Conservation (phyloP, 164 flowering plant genomes). For the Berberis vulgaris region DNA sequence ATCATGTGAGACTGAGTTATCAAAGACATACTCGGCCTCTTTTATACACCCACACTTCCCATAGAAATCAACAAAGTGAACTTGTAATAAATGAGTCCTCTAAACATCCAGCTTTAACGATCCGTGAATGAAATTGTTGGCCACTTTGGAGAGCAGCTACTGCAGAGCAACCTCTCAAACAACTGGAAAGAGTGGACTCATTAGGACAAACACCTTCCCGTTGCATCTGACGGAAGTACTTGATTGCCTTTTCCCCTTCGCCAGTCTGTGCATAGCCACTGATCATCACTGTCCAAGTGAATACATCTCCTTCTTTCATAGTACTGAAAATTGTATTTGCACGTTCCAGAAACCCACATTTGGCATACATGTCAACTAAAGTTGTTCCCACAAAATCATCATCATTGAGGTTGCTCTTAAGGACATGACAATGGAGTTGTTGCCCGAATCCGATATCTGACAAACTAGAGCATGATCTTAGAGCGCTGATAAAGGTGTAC, state of each 20-base stretch:
- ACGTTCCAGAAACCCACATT: constrained; percentile 22
- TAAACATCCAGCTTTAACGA: constrained; percentile 28
- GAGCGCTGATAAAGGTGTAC: constrained; percentile 30
- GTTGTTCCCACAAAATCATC: constrained; percentile 32
- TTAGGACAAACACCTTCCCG: constrained; percentile 39
- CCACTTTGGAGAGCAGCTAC: constrained; percentile 38
- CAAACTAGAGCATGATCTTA: constrained; percentile 27
- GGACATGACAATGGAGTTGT: constrained; percentile 31
- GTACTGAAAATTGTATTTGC: constrained; percentile 19
- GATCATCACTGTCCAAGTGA: constrained; percentile 35
- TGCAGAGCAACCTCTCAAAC: constrained; percentile 38
- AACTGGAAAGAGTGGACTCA: constrained; percentile 44
- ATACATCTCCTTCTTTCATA: constrained; percentile 22
- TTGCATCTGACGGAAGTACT: constrained; percentile 37
- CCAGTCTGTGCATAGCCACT: constrained; percentile 27
- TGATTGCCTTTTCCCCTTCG: constrained; percentile 38
- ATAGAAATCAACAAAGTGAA: constrained; percentile 30
- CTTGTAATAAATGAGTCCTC: constrained; percentile 35
- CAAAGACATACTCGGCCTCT: constrained; percentile 38
- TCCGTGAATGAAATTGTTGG: constrained; percentile 34
- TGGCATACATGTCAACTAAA: constrained; percentile 36
- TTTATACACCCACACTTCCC: constrained; percentile 27
- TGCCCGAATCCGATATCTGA: constrained; percentile 15
- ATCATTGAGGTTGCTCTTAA: constrained; percentile 19
- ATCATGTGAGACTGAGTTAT: constrained; percentile 20